phyloP scores from a whole-genome alignment of 768 basidiomycete genomes.

The Rhodocollybia butyracea region DNA sequence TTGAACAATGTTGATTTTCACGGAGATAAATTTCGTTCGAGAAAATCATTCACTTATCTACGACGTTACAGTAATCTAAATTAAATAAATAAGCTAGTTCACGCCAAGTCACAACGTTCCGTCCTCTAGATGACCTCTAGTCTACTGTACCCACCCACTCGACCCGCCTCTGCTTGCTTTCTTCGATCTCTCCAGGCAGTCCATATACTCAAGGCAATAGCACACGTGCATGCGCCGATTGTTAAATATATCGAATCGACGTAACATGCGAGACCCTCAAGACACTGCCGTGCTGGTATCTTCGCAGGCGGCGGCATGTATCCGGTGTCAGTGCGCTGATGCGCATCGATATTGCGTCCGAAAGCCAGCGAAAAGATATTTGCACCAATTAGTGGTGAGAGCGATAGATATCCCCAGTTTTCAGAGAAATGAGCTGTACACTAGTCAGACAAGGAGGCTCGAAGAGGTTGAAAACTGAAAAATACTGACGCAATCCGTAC shows the following conservation, averaged over 20 bases:
- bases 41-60: too few relatives aligned
- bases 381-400: constrained; percentile 74
- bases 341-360: constrained; percentile 65
- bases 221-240: constrained; percentile 40
- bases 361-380: constrained; percentile 63
- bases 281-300: constrained; percentile 40
- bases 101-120: too few relatives aligned
- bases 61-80: too few relatives aligned
- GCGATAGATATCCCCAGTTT: constrained; percentile 80
- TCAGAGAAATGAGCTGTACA: constrained; percentile 67
- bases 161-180: not conserved
- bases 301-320: not conserved
- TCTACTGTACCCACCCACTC: not conserved
- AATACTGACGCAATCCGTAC: constrained; percentile 77
- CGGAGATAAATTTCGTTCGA: too few relatives aligned
- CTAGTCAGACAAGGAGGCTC: not conserved
- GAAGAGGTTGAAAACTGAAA: not conserved
- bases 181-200: constrained; percentile 44
- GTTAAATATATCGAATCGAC: constrained; percentile 53
- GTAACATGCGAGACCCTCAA: constrained; percentile 59
- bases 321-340: constrained; percentile 32
- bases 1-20: too few relatives aligned
- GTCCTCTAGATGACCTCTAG: not conserved
- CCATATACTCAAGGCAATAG: constrained; percentile 46
- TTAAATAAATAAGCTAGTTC: too few relatives aligned